Conservation (phyloP, 2,329 filamentous ascomycete species). For the Dothistroma septosporum region DNA sequence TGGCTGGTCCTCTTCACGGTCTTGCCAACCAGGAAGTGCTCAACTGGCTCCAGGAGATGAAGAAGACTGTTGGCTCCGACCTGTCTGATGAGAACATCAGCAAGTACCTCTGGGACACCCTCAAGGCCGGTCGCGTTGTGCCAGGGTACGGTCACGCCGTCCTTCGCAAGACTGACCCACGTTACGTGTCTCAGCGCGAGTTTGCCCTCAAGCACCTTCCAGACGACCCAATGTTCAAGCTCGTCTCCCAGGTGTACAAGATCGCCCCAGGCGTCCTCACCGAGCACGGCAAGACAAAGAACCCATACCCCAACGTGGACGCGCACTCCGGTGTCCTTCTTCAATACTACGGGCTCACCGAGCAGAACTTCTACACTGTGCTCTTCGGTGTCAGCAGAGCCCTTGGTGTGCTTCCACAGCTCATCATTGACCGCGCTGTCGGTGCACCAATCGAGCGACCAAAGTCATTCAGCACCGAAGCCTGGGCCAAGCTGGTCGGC, state of each 20-base stretch:
- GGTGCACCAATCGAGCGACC: conserved; percentile 97
- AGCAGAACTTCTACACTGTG: conserved; percentile 99
- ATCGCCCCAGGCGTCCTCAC: conserved; percentile 96
- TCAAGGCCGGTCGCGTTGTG: conserved; percentile 92
- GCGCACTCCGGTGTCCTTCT: conserved; percentile 98
- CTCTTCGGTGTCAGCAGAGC: conserved; percentile 98
- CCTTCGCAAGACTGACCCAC: conserved; percentile 98
- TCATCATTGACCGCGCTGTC: conserved; percentile 98
- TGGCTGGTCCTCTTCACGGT: conserved; percentile 96
- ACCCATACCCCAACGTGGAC: conserved; percentile 98
- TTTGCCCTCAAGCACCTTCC: conserved; percentile 93
- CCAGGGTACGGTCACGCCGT: conserved; percentile 98
- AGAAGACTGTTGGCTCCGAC: conserved; percentile 88
- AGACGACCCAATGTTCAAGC: conserved; percentile 99
- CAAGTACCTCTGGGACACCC: conserved; percentile 97
- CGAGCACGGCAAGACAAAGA: conserved; percentile 99
- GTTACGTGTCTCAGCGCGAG: conserved; percentile 96
- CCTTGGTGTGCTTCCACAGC: conserved; percentile 95
- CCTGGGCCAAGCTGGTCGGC: conserved; percentile 86
- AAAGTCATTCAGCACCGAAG: conserved; percentile 97
- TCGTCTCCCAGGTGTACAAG: conserved; percentile 99
- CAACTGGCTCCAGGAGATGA: conserved; percentile 99
- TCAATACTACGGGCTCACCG: conserved; percentile 98
- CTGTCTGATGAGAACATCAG: conserved; percentile 94
- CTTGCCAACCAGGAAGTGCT: conserved; percentile 99